Conservation (phyloP, 805 yeast species). For the Candida nitratophila region DNA sequence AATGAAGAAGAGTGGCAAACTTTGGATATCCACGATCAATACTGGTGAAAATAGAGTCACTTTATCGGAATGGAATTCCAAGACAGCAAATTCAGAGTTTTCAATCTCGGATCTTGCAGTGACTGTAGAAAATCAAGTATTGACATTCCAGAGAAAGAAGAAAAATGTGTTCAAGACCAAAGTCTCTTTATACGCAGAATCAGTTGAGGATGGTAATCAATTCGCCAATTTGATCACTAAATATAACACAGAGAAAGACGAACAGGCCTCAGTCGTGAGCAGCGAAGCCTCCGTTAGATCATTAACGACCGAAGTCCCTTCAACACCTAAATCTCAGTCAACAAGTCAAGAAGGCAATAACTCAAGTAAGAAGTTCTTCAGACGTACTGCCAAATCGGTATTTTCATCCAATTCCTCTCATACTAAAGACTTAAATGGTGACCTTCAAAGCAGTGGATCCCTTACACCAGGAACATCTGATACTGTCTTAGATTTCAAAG, state of each 20-base stretch:
- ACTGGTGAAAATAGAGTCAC: constrained; percentile 16
- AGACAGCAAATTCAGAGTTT: constrained; percentile 12
- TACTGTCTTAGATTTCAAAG: constrained; percentile 22
- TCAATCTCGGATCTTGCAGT: constrained; percentile 16
- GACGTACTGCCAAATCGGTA: neutral
- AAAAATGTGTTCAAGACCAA: constrained; percentile 26
- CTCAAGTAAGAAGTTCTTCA: neutral
- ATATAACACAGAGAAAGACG: constrained; percentile 2
- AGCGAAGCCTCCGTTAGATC: neutral
- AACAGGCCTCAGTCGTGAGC: constrained; percentile 8
- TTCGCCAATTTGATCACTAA: constrained; percentile 10
- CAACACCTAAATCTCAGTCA: neutral
- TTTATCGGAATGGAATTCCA: constrained; percentile 15
- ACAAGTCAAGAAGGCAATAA: neutral
- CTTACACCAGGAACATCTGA: constrained; percentile 5
- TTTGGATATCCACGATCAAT: constrained; percentile 12
- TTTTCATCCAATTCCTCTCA: neutral
- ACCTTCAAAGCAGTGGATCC: neutral
- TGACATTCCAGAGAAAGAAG: constrained; percentile 19
- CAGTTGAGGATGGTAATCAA: constrained; percentile 48
- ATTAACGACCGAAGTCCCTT: neutral
- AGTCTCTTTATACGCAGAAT: constrained; percentile 61
- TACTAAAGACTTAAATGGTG: neutral
- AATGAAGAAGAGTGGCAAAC: constrained; percentile 17
- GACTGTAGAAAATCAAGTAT: constrained; percentile 17